These are phyloP conservation scores for Stentor coeruleus DNA, from an alignment of 73 alveolate genomes.

Conservation along the genomic window DNA sequence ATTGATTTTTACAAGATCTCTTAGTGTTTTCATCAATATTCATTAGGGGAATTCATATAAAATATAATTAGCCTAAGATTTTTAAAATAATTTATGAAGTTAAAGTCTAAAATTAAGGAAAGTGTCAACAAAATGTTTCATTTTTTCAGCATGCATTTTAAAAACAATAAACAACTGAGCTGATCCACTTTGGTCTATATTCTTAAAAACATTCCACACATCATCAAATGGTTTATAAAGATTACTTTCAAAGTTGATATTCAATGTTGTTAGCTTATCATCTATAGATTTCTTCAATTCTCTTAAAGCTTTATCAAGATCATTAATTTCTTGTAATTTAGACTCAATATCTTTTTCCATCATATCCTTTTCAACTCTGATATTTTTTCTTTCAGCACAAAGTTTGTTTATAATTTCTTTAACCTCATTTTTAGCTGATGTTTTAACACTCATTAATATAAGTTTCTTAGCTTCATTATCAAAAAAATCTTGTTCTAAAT, in stretches of 20 bases:
- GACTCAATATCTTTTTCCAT: neutral
- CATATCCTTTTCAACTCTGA: constrained; percentile 13
- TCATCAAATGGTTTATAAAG: neutral
- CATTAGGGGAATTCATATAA: no score
- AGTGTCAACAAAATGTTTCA: neutral
- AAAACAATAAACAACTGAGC: neutral
- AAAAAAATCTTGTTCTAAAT: neutral
- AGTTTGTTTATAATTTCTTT: neutral
- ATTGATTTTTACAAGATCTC: no score
- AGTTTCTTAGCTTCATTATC: neutral
- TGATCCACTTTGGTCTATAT: neutral
- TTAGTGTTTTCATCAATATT: no score
- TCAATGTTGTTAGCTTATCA: neutral
- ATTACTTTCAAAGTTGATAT: neutral
- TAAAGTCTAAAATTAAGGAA: neutral
- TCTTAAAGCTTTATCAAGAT: neutral
- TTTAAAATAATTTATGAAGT: no score
- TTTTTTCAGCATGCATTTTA: constrained; percentile 13
- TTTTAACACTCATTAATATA: neutral
- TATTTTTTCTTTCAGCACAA: neutral
- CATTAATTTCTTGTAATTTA: neutral
- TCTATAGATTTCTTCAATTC: neutral
- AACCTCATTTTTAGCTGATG: neutral
- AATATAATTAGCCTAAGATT: no score
- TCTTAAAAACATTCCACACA: neutral